Base-by-base conservation (phyloP, 2,329 filamentous ascomycete genomes). In the Chaetothyriales sp. region DNA sequence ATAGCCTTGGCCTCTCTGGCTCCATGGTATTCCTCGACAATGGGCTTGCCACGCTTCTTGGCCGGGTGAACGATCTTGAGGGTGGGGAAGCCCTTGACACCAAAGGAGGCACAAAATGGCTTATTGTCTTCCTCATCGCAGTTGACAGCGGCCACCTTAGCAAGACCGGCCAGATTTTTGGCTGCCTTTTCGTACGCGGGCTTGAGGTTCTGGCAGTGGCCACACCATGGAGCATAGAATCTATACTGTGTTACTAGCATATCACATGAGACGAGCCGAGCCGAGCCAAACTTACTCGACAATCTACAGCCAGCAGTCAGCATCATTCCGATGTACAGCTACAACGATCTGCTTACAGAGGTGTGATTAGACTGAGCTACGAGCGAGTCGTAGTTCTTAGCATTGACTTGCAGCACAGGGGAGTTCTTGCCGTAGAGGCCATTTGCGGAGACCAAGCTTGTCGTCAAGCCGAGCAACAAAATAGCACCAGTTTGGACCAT, bases 141-240 rank as follows among this genome's bases (percentile, higher is more conserved):
- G 68, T 98, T 85, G 57, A 98, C 75, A 50, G 93, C 92, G 46
- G 87, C 92, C 43, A 98, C 90, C 62, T 95, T 93, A 61, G 88
- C 92, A 12, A 96, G 76, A 12, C 92, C 92, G n/a, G 84, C 79
- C 52, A 98, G 82, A 61, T 81, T 87, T 62, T 83, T 84, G 60
- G 92, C 92, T 1, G 83, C 89, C 68, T 95, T 95, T 68, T 96
- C 90, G 70, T 92, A 98, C 44, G 86, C 86, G 2, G 89, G 90
- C 70, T 95, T 89, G 62, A 98, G 83, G 70, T 84, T 95, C 70
- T 95, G 78, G 73, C 92, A 98, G 70, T 96, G 92, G 43, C 90
- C 92, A 63, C 92, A 96, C 90, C 90, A 96, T 20, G 90, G 90
- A 7, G 90, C 90, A 64, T 95, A 96, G 76, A 96, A 96, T 39